Evolutionary conservation across 306 rosid genomes (phyloP), one percentile per base, ranked within the genome.

Genomic region (Vigna reflexopilosa): DNA sequence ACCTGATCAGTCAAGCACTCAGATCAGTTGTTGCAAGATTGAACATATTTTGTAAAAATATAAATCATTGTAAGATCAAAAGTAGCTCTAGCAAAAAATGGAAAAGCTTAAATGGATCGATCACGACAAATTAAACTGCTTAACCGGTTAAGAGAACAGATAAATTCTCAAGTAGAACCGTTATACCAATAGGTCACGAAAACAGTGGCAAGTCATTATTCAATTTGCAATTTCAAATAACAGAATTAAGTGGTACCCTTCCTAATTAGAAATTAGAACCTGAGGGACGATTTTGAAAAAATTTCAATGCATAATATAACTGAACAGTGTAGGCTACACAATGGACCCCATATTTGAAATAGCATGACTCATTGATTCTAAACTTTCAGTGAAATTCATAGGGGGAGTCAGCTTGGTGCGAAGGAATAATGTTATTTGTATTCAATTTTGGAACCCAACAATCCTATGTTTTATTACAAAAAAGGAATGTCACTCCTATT

Each of bases 1-100:
- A 93, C 98, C 99, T 95, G 81, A 51, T 49, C 36, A 74, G 62
- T 49, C 54, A 80, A 40, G 49, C 44, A 72, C 47, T 30, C 69
- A 68, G 9, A 72, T 76, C 52, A 71, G 45, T 77, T 50, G 36
- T 51, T 80, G 52, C 44, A 82, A 55, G 44, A 36, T 55, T 55
- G 77, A 77, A 64, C 59, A 55, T 52, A 40, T 19, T 19, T 62
- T 62, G 67, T 64, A 13, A 64, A 80, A 14, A 55, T 26, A 52
- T 14, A 30, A 68, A 26, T 40, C 52, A 62, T 1, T 49, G 56
- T 17, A 57, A 56, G 20, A 42, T 42, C 11, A 36, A 76, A 67
- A 48, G 73, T 52, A 51, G 7, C 7, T 16, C 26, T 9, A 44
- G 52, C 24, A 62, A 26, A 70, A 26, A n/a, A 48, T 6, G 17